Base-by-base conservation (phyloP, 495 filamentous ascomycete species). In the Penicillium coffeae region DNA sequence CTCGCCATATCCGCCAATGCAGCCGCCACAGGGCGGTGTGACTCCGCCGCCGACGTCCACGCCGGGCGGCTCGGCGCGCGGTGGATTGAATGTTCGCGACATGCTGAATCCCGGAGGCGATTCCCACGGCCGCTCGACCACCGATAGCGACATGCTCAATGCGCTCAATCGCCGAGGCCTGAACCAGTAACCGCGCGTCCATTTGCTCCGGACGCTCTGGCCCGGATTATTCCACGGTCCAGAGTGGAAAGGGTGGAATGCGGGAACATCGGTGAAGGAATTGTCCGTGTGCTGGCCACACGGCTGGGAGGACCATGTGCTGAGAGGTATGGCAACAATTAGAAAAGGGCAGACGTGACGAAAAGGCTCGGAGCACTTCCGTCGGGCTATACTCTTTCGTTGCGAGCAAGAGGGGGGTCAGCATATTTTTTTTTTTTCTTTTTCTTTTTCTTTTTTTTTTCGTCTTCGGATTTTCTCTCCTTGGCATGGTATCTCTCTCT, bases 131-230 rank as follows among this genome's bases (percentile, higher is more conserved):
- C 70, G 76, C 13, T 76, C 75, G 33, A 76, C 69, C 48, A 73
- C 76, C 13, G 78, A 81, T 51, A 80, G 70, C 46, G 72, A 76
- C 49, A 81, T 81, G 78, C 65, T 81, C 38, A 76, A 79, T 56
- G 72, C 74, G 33, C 54, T 81, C 48, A 77, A 78, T 50, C 72
- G 75, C 25, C 71, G 70, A 18, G 70, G 67, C 4, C 60, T 63
- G 30, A 20, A 47, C 37, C 33, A 51, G 43, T 48, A 48, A 51
- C 19, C 10, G 35, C 18, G 1, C n/a, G 0, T 9, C 5, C 1
- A 8, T 19, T 33, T 18, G 30, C 15, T 3, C 33, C 13, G 21
- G 7, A 27, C 7, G 42, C 47, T 43, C 19, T 38, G 6, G 16
- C 15, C 16, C 14, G 21, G 18, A 14, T 19, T n/a, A 14, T 27